phyloP scores from a whole-genome alignment of 345 rosid species.

The Pseudoturritis turrita region DNA sequence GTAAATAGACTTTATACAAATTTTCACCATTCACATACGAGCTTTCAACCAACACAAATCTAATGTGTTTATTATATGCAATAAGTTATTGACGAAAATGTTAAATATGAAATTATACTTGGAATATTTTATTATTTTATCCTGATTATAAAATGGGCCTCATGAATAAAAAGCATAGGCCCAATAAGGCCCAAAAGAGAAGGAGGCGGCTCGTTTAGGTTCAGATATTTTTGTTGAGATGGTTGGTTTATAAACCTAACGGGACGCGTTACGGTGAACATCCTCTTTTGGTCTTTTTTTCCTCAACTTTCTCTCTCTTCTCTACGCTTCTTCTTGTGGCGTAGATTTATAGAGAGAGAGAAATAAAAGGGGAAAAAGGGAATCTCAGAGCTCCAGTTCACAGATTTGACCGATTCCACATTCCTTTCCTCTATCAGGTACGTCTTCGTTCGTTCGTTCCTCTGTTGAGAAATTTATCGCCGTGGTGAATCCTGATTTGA shows the following conservation, averaged over 20 bases:
- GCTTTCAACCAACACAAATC: background rate
- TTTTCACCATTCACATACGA: background rate
- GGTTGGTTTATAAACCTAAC: slow-evolving; percentile 16
- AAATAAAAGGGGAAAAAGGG: background rate
- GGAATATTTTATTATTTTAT: background rate
- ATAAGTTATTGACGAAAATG: background rate
- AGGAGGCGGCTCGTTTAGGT: slow-evolving; percentile 21
- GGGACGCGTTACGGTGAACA: background rate
- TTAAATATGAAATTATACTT: background rate
- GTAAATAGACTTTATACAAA: no score
- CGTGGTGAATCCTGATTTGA: background rate
- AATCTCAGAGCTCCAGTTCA: slow-evolving; percentile 17
- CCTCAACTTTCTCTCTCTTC: background rate
- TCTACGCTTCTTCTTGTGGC: slow-evolving; percentile 28
- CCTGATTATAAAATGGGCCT: background rate
- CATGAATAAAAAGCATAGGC: background rate
- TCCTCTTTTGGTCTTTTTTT: background rate
- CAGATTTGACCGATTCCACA: background rate
- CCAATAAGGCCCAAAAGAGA: background rate
- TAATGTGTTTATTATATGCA: background rate
- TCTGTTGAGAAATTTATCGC: background rate
- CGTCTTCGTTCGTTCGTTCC: background rate
- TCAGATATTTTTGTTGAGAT: background rate
- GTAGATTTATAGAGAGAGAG: slow-evolving; percentile 28
- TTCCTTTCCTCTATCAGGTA: background rate